Conservation (phyloP, 1,139 yeast genomes). For the Zygoascus meyerae region DNA sequence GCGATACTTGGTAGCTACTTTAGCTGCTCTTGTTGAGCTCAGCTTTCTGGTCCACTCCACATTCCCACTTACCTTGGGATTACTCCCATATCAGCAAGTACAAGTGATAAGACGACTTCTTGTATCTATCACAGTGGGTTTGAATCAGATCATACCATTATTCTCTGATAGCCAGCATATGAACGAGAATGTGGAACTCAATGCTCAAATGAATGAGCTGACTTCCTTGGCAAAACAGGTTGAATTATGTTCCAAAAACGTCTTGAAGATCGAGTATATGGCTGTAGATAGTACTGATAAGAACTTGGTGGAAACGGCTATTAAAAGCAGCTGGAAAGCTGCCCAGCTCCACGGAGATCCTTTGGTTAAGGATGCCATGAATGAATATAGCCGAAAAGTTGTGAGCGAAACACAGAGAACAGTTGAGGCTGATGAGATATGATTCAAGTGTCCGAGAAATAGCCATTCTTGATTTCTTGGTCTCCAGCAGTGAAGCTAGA, state of each 20-base stretch:
- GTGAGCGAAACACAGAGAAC: background rate
- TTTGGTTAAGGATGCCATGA: conserved; percentile 19
- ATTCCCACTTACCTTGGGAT: conserved; percentile 12
- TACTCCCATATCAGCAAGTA: conserved; percentile 23
- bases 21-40: conserved; percentile 21
- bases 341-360: conserved; percentile 19
- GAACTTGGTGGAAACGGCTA: conserved; percentile 7
- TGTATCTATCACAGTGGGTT: conserved; percentile 14
- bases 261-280: conserved; percentile 14
- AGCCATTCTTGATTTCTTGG: background rate
- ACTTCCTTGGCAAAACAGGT: background rate
- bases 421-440: background rate
- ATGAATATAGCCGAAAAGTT: background rate
- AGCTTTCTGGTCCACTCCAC: conserved; percentile 22
- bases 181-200: too few species aligned
- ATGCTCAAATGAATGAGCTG: too few species aligned
- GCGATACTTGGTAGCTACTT: conserved; percentile 23
- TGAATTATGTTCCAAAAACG: background rate
- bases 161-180: conserved; percentile 3
- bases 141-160: conserved; percentile 17
- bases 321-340: conserved; percentile 15
- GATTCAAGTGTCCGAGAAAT: background rate
- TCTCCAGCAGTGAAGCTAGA: too few species aligned
- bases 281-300: conserved; percentile 14
- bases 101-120: conserved; percentile 16